Conservation (phyloP, 163 green algal species). For the Prototheca stagnorum region DNA sequence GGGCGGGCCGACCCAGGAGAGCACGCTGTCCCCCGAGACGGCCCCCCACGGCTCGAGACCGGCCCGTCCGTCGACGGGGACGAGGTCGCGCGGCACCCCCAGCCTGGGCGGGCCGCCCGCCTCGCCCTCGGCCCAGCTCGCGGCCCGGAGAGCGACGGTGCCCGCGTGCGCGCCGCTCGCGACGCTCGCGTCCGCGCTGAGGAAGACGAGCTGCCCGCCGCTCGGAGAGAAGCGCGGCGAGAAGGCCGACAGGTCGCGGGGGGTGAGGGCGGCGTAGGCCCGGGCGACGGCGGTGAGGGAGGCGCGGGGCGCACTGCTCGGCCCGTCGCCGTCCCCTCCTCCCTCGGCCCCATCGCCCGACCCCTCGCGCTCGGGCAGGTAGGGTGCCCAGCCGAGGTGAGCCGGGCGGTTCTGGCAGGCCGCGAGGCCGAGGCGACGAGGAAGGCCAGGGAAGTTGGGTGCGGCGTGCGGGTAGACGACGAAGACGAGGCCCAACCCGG, state of each 20-base stretch:
- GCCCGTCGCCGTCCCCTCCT: too few species aligned
- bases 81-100: too few species aligned
- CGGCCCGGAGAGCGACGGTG: slow-evolving; percentile 30
- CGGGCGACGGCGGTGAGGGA: too few species aligned
- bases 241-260: slow-evolving; percentile 25
- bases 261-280: neutral
- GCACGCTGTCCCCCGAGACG: too few species aligned
- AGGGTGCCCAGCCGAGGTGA: slow-evolving; percentile 28
- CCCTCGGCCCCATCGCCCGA: slow-evolving; percentile 1
- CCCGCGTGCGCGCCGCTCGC: slow-evolving; percentile 45
- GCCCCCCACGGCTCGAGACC: too few species aligned
- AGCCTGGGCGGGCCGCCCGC: too few species aligned
- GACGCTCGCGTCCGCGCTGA: slow-evolving; percentile 46
- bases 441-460: slow-evolving; percentile 47
- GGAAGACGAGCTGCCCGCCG: slow-evolving; percentile 36
- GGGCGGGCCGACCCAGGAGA: too few species aligned
- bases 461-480: slow-evolving; percentile 46
- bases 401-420: slow-evolving; percentile 79
- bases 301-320: too few species aligned
- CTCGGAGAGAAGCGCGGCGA: slow-evolving; percentile 53
- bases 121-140: slow-evolving; percentile 25
- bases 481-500: slow-evolving; percentile 20
- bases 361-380: slow-evolving; percentile 2
- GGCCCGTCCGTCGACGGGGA: too few species aligned
- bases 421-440: slow-evolving; percentile 63